phyloP scores from a whole-genome alignment of 495 filamentous ascomycete genomes.

The Aspergillus carlsbadensis region DNA sequence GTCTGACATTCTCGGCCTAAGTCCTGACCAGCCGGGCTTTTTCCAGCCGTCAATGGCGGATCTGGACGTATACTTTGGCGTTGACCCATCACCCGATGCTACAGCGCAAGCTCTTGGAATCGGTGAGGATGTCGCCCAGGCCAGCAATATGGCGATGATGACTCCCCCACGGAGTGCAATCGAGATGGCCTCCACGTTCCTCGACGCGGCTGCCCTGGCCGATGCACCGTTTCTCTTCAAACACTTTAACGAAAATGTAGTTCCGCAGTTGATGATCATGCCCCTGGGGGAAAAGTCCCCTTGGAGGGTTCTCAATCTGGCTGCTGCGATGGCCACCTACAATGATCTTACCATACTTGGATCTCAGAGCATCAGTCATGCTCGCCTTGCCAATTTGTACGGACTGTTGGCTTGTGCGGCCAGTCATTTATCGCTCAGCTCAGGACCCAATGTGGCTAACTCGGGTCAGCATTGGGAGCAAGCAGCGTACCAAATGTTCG shows the following conservation, averaged over 20 bases:
- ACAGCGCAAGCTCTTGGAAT: not conserved
- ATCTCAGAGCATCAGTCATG: constrained; percentile 29
- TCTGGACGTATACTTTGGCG: not conserved
- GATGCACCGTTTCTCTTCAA: constrained; percentile 30
- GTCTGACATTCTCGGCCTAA: constrained; percentile 34
- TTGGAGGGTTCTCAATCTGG: constrained; percentile 34
- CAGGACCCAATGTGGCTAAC: constrained; percentile 6
- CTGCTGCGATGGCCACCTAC: constrained; percentile 31
- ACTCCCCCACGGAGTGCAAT: constrained; percentile 1
- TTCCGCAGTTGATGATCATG: constrained; percentile 34
- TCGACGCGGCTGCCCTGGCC: constrained; percentile 17
- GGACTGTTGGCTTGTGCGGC: constrained; percentile 33
- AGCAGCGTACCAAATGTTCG: constrained; percentile 25
- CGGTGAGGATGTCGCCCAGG: not conserved
- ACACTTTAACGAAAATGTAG: constrained; percentile 34
- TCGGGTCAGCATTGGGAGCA: constrained; percentile 28
- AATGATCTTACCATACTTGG: constrained; percentile 32
- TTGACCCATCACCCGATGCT: not conserved
- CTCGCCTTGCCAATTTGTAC: constrained; percentile 33
- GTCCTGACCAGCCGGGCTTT: constrained; percentile 22
- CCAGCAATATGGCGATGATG: not conserved
- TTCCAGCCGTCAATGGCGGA: constrained; percentile 18
- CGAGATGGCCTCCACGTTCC: not conserved
- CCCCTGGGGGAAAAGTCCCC: constrained; percentile 33
- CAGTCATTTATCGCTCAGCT: constrained; percentile 25